A percentile compares a stretch with the other conserved stretches of the same genome.
Evolutionary conservation across 2,329 filamentous ascomycete species (phyloP).

Genomic region (Magnaporthales sp.): DNA sequence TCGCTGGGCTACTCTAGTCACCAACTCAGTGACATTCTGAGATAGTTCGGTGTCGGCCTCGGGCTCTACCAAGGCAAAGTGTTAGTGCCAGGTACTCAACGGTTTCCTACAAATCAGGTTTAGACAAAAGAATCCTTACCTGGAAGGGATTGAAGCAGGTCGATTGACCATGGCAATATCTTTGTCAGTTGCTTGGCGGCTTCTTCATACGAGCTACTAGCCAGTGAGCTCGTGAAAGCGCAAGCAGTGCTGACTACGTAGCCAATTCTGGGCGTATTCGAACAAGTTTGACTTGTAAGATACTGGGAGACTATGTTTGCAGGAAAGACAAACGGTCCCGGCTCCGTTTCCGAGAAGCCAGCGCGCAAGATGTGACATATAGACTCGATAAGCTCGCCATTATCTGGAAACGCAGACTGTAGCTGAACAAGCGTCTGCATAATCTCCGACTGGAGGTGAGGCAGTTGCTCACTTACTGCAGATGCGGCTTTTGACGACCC

Average conservation of each 20-base stretch:
- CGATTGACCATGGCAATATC: slow-evolving; percentile 53
- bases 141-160: slow-evolving; percentile 53
- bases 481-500: slow-evolving; percentile 14
- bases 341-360: slow-evolving; percentile 65
- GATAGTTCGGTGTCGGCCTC: slow-evolving; percentile 62
- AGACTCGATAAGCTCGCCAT: slow-evolving; percentile 61
- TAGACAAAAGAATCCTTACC: slow-evolving; percentile 27
- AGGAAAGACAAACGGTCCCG: slow-evolving; percentile 71
- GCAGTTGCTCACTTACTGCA: slow-evolving; percentile 11
- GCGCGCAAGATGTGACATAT: slow-evolving; percentile 64
- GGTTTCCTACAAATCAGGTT: not conserved
- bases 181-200: slow-evolving; percentile 38
- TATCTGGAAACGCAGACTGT: slow-evolving; percentile 43
- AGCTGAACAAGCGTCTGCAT: slow-evolving; percentile 37
- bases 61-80: slow-evolving; percentile 28
- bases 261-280: slow-evolving; percentile 56
- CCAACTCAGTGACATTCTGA: slow-evolving; percentile 65
- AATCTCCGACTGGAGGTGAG: slow-evolving; percentile 34
- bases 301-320: slow-evolving; percentile 57
- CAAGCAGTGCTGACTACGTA: slow-evolving; percentile 63
- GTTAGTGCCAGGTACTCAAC: slow-evolving; percentile 5
- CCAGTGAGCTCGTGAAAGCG: slow-evolving; percentile 56
- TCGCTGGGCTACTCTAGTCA: slow-evolving; percentile 53
- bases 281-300: slow-evolving; percentile 46
- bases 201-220: slow-evolving; percentile 31